Evolutionary conservation across 176 grass and related monocot species (phyloP).

Genomic region (Zea mays): DNA sequence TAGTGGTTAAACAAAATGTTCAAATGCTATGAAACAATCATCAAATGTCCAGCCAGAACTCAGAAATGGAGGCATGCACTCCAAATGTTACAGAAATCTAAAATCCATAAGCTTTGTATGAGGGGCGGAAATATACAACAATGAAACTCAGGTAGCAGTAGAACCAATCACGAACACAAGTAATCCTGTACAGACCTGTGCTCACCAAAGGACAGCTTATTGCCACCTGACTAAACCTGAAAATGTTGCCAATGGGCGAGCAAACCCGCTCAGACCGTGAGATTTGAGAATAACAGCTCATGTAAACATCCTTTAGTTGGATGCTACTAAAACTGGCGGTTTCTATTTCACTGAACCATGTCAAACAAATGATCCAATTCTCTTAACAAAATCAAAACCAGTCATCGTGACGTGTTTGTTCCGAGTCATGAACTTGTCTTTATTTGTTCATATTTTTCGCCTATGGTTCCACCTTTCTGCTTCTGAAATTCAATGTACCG

Average conservation of each 20-base stretch:
- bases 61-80: no score
- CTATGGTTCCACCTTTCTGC: conserved; percentile 85
- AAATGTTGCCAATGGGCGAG: conserved; percentile 10
- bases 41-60: no score
- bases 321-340: conserved; percentile 17
- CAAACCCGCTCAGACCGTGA: conserved; percentile 11
- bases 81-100: neutral
- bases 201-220: conserved; percentile 47
- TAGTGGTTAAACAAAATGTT: no score
- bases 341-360: conserved; percentile 34
- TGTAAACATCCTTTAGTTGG: conserved; percentile 24
- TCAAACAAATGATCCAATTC: conserved; percentile 34
- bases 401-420: neutral
- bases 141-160: conserved; percentile 26
- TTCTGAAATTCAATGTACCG: conserved; percentile 93
- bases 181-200: conserved; percentile 52
- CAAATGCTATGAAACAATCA: no score
- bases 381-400: conserved; percentile 31
- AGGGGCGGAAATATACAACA: conserved; percentile 46
- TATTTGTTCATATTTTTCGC: conserved; percentile 91
- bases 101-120: conserved; percentile 8
- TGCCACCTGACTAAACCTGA: conserved; percentile 39
- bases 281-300: conserved; percentile 39
- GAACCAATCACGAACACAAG: conserved; percentile 29
- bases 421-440: conserved; percentile 42